Evolutionary conservation across 2,329 filamentous ascomycete genomes (phyloP), one percentile per base, ranked within the genome.

Genomic region (Sclerotinia glacialis): DNA sequence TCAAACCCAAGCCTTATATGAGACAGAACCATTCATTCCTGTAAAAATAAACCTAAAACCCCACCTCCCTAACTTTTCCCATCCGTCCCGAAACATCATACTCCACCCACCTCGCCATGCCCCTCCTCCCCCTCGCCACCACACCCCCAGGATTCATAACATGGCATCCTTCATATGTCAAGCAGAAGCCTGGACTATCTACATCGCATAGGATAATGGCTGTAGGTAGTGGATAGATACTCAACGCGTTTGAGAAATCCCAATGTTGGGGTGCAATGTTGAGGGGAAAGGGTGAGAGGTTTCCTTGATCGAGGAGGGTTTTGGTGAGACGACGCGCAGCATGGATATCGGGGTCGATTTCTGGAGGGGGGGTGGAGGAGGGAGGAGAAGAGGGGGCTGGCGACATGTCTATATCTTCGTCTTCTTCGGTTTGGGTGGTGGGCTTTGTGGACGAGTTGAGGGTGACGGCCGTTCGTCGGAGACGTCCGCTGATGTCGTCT

Each of bases 131-230:
- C 0, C 85, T 81, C 0, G 91, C 87, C 31, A 96, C 83, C 60
- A 99, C 78, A 59, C 85, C 83, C 7, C 93, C 92, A 0, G 95
- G 93, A 76, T 99, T 99, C 85, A 99, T 89, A 44, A 97, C 93
- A 79, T 95, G 91, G 75, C 95, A 98, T 0, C 93, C 94, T 78
- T 97, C 94, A 75, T 98, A 98, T 18, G 91, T 96, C 70, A 97
- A 82, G 64, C 89, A 90, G 74, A 97, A 99, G 0, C 92, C 84
- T 18, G 91, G 88, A 12, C 89, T 88, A 52, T 93, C 91, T 0
- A 89, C 82, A 78, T 99, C 95, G 2, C 92, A 89, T 5, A 99
- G 79, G 21, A 96, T 86, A 74, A 98, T 81, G 0, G 91, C 87
- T 26, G 91, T 94, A 2, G 95, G 95, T 37, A 98, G 79, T 11